Base-by-base conservation (phyloP, 2,329 filamentous ascomycete genomes). In the Hypoxylon sp. region DNA sequence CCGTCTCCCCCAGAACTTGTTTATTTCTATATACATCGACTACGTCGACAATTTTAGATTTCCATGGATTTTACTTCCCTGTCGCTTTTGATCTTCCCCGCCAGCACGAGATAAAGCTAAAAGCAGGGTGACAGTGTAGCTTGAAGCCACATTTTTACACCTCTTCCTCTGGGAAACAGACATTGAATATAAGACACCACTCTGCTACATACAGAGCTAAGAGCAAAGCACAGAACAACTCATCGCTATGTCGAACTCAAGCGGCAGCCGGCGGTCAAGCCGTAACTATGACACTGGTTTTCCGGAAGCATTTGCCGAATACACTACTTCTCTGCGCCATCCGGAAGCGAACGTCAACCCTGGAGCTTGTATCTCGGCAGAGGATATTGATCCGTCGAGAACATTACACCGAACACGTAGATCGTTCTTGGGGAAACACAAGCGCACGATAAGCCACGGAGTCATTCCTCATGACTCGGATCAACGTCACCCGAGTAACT, bases 281-380 rank as follows among this genome's bases (percentile, higher is more conserved):
- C 74, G 74, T 29, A 70, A 74, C 34, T 71, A 75, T 56, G 73
- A 77, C 43, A 78, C 76, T 16, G 76, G 76, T 27, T 78, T 77
- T 45, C 75, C 71, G 73, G 80, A 81, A 16, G 74, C 71, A 6
- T 76, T 77, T 50, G 71, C 73, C 37, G 57, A 70, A 47, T 81
- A 83, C 66, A 90, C 88, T 71, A 90, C 88, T 12, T 88, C 87
- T 2, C 79, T 87, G 14, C 86, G 85, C 19, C 87, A 90, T 65
- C 88, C 88, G 21, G 87, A 88, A 16, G 88, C 88, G 62, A 83
- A 88, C 70, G 81, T 86, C 5, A 84, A 83, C 12, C 83, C 83
- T 51, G 82, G 86, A 65, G 88, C 87, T 46, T 83, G 79, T 71
- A 86, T 90, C 63, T 83, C 82, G 39, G 82, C 84, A 57, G 82